Evolutionary conservation across 805 yeast species (phyloP), one percentile per base, ranked within the genome.

Genomic region (Saccharomycopsis javanensis): DNA sequence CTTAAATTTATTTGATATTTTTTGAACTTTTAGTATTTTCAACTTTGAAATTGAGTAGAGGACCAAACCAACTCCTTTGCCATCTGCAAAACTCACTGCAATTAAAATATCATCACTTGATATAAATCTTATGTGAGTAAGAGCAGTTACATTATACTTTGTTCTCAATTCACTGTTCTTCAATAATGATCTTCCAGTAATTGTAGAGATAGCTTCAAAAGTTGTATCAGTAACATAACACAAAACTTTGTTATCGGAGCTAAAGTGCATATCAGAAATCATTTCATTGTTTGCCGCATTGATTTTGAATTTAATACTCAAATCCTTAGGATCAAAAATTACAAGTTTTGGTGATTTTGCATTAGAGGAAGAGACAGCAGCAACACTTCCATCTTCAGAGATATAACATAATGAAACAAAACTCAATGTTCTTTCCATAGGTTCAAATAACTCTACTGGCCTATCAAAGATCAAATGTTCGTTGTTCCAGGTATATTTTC

Each of bases 361-460:
- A 13, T 35, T 38, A 16, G 92, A 82, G 27, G 91, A 82, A 58
- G 88, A 82, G 57, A 86, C 73, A 1, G 85, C 87, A 5, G 88
- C 88, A 8, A 80, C 72, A 1, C 80, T 66, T n/a, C 81, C 83
- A 64, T 83, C 83, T 20, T 73, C 70, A 0, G 90, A 73, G 25
- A 87, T 67, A 31, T 74, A 71, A 3, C 88, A 78, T 20, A 79
- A 69, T 3, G 55, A 45, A 10, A 53, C 55, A 38, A 45, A 53
- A 6, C 58, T 34, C 11, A 50, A 13, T 10, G 50, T 35, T 33
- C 59, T 37, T 67, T 87, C 88, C 54, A 64, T 74, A 57, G 82
- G 67, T 42, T 71, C 69, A 62, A 79, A 73, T 60, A 80, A 71
- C 68, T 85, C 89, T 51, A 81, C 79, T 30, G 86, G 77, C 56